Percentiles rank a stretch among this genome's conserved stretches.
These are phyloP conservation scores for Sisymbrium irio DNA, from an alignment of 345 rosid species.

Conservation along the genomic window DNA sequence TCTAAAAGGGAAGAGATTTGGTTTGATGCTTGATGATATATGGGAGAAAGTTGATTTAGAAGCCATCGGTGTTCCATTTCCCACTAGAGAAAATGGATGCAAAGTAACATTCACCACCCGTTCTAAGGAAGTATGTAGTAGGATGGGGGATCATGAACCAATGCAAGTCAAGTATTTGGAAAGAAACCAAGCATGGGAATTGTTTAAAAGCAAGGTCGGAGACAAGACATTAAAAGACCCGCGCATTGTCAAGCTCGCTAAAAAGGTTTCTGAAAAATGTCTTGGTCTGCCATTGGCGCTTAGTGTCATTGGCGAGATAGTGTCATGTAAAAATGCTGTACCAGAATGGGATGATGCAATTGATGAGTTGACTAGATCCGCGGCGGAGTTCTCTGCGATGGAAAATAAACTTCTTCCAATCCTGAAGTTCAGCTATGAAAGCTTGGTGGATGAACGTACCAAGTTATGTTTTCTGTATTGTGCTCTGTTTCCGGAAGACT, in stretches of 20 bases:
- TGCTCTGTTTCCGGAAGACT: constrained; percentile 39
- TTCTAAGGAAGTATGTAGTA: constrained; percentile 4
- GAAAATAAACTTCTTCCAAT: constrained; percentile 29
- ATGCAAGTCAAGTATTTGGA: constrained; percentile 4
- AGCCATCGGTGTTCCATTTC: background rate
- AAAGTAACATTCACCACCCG: constrained; percentile 24
- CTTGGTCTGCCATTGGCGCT: background rate
- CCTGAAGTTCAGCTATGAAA: constrained; percentile 38
- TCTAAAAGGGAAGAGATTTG: background rate
- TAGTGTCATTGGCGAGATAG: background rate
- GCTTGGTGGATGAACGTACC: background rate
- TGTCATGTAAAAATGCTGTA: background rate
- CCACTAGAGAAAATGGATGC: constrained; percentile 1
- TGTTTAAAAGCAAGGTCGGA: constrained; percentile 17
- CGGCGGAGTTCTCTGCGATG: background rate
- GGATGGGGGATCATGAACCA: constrained; percentile 1
- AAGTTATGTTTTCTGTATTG: constrained; percentile 43
- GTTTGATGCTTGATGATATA: constrained; percentile 18
- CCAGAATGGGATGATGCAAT: constrained; percentile 38
- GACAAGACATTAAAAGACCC: background rate
- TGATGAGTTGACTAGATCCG: background rate
- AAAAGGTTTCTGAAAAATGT: constrained; percentile 3
- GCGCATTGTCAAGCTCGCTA: constrained; percentile 20
- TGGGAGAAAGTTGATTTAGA: constrained; percentile 20
- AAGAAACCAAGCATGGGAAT: background rate